Evolutionary conservation across 768 basidiomycete species (phyloP), one percentile per base, ranked within the genome.

Genomic region (Phaffia tasmanica): DNA sequence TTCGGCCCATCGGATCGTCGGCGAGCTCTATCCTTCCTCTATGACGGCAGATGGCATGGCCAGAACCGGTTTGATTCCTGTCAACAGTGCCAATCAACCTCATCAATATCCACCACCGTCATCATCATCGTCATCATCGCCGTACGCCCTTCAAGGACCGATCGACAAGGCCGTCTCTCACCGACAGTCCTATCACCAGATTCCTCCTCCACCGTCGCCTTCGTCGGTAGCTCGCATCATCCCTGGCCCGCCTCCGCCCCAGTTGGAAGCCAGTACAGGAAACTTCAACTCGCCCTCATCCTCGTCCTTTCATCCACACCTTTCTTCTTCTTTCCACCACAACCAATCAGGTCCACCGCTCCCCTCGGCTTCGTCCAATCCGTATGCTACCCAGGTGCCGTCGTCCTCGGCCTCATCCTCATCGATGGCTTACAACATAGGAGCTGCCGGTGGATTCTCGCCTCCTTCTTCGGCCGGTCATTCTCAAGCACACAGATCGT

Each of bases 31-130:
- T 50, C 63, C 63, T 14, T 32, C 29, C 35, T 35, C 63, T 1
- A 63, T 63, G 51, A 63, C 63, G 27, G 51, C 49, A 14, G 63
- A 63, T 7, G 63, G 63, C 1, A 35, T 63, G 27, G n/a, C 49
- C 27, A 32, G 47, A 46, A 56, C 48, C 11, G 60, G 35, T 23
- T 32, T 42, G 35, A 42, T 42, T 42, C 35, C 35, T 42, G 35
- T 42, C 6, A 42, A 42, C 35, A 42, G 11, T 11, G 11, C 11
- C 35, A 42, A 42, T 42, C 35, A 42, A 42, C 6, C 35, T 42
- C n/a, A 30, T 2, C 46, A 49, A 23, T 25, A 11, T 18, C n/a
- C 35, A 8, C 14, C 46, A 4, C 46, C 59, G 23, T 29, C 30
- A 15, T 4, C 57, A 19, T 32, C 25, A 16, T 25, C 25, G 11